Conservation (phyloP, 1,284 basidiomycete genomes). For the Trametes hirsuta region DNA sequence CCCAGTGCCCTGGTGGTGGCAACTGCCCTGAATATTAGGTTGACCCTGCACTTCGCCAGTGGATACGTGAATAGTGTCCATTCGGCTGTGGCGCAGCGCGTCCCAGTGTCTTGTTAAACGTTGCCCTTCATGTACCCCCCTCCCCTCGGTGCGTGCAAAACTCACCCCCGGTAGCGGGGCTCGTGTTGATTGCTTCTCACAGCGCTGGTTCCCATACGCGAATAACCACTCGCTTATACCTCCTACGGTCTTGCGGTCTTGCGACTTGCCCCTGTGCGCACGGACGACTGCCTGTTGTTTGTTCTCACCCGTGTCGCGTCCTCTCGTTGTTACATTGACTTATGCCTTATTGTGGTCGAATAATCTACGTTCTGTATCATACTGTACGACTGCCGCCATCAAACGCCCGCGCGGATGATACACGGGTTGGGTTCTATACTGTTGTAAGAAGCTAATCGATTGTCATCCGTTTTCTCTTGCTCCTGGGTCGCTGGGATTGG, state of each 20-base stretch:
- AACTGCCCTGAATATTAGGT: background rate
- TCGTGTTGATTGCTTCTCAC: background rate
- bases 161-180: background rate
- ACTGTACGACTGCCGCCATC: constrained; percentile 19
- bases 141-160: background rate
- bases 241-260: constrained; percentile 10
- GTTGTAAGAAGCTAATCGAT: background rate
- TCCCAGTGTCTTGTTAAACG: background rate
- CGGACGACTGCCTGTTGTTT: constrained; percentile 2
- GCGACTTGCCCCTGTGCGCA: background rate
- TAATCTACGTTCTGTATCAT: constrained; percentile 23
- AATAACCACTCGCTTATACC: constrained; percentile 1
- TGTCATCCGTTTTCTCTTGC: background rate
- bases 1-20: background rate
- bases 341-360: constrained; percentile 24
- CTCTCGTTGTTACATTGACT: constrained; percentile 19
- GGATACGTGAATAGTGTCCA: too few species aligned
- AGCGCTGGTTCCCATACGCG: background rate
- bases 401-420: constrained; percentile 5
- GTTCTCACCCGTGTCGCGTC: constrained; percentile 17
- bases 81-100: too few species aligned
- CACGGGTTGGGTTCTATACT: background rate
- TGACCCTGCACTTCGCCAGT: background rate
- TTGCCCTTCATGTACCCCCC: background rate
- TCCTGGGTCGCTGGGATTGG: too few species aligned